Percentiles rank a stretch among this genome's conserved stretches.
phyloP scores from a whole-genome alignment of 371 early-diverging fungal genomes.

The Lichtheimia hyalospora region DNA sequence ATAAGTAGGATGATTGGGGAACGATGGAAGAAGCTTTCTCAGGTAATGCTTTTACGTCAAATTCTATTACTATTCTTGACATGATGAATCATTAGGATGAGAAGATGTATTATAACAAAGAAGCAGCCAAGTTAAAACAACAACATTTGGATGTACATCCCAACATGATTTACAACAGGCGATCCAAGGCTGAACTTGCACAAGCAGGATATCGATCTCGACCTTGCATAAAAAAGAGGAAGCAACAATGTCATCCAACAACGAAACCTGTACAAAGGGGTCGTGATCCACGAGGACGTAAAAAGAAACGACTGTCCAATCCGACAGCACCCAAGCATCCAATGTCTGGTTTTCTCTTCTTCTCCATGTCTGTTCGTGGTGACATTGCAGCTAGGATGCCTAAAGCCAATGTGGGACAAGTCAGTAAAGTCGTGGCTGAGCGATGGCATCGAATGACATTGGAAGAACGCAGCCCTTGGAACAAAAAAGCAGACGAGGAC shows the following conservation, averaged over 20 bases:
- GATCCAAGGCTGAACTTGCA: conserved; percentile 62
- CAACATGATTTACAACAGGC: conserved; percentile 62
- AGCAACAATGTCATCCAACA: conserved; percentile 11
- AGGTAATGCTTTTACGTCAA: conserved; percentile 12
- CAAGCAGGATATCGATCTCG: conserved; percentile 38
- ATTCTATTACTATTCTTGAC: neutral
- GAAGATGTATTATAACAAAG: conserved; percentile 35
- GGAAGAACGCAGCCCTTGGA: conserved; percentile 58
- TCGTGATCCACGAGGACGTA: conserved; percentile 50
- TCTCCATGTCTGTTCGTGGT: conserved; percentile 60
- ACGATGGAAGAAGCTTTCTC: conserved; percentile 49
- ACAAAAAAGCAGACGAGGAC: conserved; percentile 62
- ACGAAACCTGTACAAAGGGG: conserved; percentile 7
- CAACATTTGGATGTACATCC: conserved; percentile 61
- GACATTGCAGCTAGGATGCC: conserved; percentile 56
- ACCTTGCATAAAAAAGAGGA: conserved; percentile 24
- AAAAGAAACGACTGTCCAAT: conserved; percentile 64
- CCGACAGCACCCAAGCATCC: conserved; percentile 78
- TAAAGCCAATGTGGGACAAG: conserved; percentile 59
- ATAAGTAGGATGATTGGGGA: conserved; percentile 61
- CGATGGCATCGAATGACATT: conserved; percentile 63
- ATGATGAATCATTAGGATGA: conserved; percentile 26
- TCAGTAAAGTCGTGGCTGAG: conserved; percentile 64
- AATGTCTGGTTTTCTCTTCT: conserved; percentile 76
- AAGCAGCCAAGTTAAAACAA: conserved; percentile 57